phyloP scores from a whole-genome alignment of 2,329 filamentous ascomycete genomes.

The Penicillium sp. region DNA sequence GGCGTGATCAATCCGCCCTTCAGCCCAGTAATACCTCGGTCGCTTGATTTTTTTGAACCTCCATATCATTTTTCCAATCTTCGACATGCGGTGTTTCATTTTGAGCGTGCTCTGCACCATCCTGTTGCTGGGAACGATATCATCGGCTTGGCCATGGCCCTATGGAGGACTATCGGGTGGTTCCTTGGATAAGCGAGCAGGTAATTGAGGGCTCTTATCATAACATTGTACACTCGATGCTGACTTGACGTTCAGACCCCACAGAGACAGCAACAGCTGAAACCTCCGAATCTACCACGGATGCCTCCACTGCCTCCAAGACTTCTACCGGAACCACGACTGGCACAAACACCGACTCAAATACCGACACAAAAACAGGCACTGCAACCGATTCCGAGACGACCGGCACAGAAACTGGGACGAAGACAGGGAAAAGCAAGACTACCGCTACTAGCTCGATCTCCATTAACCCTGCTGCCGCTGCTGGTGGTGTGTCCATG shows the following conservation, averaged over 20 bases:
- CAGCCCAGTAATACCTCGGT: conserved; percentile 1
- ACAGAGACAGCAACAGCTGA: conserved; percentile 16
- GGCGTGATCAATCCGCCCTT: not conserved
- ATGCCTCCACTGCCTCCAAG: conserved; percentile 12
- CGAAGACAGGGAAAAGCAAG: conserved; percentile 23
- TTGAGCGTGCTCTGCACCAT: conserved; percentile 34
- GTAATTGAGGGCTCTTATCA: conserved; percentile 8
- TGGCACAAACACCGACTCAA: conserved; percentile 1
- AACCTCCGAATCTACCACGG: conserved; percentile 16
- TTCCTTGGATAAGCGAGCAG: conserved; percentile 28
- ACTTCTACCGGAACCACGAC: conserved; percentile 17
- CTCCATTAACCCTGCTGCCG: conserved; percentile 53
- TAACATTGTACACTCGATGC: not conserved
- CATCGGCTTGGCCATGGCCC: conserved; percentile 31
- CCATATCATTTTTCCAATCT: conserved; percentile 1
- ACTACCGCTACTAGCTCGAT: conserved; percentile 34
- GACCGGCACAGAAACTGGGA: conserved; percentile 10
- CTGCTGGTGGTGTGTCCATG: conserved; percentile 61
- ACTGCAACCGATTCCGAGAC: conserved; percentile 9
- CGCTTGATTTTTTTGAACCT: not conserved
- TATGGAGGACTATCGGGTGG: conserved; percentile 17
- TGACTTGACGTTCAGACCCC: conserved; percentile 14
- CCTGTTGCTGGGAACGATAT: conserved; percentile 31
- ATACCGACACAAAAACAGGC: conserved; percentile 2
- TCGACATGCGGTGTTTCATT: conserved; percentile 35